Conservation (phyloP, 2,329 filamentous ascomycete species). For the Uncinocarpus reesii region DNA sequence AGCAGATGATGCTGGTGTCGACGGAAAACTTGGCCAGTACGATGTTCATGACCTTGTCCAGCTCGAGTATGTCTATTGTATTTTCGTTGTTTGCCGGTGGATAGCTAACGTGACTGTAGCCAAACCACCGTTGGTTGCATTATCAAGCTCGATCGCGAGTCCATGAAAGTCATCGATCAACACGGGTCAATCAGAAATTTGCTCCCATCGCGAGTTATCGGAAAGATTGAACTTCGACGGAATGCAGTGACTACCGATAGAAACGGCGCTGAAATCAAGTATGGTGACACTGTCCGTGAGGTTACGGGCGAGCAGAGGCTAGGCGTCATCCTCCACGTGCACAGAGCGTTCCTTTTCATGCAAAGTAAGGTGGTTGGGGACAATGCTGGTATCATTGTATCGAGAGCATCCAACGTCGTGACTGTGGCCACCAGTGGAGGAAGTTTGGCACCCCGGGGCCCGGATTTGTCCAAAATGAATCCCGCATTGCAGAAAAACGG, state of each 20-base stretch:
- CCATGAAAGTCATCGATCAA: conserved; percentile 80
- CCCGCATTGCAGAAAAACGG: conserved; percentile 69
- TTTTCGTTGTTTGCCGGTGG: not conserved
- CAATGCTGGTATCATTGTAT: conserved; percentile 83
- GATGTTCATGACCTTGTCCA: conserved; percentile 90
- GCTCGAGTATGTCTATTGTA: conserved; percentile 53
- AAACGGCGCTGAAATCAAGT: conserved; percentile 82
- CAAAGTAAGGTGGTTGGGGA: conserved; percentile 75
- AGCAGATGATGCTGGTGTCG: conserved; percentile 81
- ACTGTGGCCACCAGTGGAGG: conserved; percentile 93
- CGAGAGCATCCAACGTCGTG: conserved; percentile 71
- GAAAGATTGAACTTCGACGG: conserved; percentile 72
- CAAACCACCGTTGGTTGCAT: conserved; percentile 85
- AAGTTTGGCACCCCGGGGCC: conserved; percentile 52
- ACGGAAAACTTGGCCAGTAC: conserved; percentile 73
- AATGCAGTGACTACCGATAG: conserved; percentile 84
- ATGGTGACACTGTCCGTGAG: conserved; percentile 88
- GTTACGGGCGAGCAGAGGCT: conserved; percentile 72
- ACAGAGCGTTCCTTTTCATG: conserved; percentile 83
- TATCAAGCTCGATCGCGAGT: conserved; percentile 90
- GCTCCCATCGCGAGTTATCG: conserved; percentile 83
- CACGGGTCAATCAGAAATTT: conserved; percentile 71
- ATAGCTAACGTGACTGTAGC: conserved; percentile 26
- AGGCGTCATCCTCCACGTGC: conserved; percentile 86
- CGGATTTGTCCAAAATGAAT: conserved; percentile 85